Conservation (phyloP, 139 green algal species). For the Zygnema circumcarinatum region DNA sequence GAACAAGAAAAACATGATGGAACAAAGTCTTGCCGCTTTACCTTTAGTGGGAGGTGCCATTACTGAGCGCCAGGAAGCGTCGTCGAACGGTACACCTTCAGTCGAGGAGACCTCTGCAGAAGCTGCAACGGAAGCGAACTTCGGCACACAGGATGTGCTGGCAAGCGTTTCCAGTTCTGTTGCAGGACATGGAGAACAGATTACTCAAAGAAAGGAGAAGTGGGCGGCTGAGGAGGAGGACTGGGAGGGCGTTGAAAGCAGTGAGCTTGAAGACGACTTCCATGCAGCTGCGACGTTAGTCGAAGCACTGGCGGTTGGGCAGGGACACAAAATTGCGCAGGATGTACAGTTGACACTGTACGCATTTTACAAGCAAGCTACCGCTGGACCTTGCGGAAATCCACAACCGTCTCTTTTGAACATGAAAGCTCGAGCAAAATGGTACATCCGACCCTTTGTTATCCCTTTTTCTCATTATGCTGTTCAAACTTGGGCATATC, state of each 20-base stretch:
- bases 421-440: slow-evolving; percentile 38
- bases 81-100: neutral
- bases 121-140: neutral
- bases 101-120: neutral
- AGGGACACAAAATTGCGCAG: neutral
- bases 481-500: no score
- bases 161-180: neutral
- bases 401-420: slow-evolving; percentile 32
- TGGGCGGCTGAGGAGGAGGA: slow-evolving; percentile 32
- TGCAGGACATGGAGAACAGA: neutral
- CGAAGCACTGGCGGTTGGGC: neutral
- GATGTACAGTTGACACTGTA: slow-evolving; percentile 40
- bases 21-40: no score
- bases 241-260: slow-evolving; percentile 43
- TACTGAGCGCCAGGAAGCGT: neutral
- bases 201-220: neutral
- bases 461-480: neutral
- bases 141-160: neutral
- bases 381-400: slow-evolving; percentile 4
- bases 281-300: slow-evolving; percentile 32
- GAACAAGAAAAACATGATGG: neutral
- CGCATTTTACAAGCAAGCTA: slow-evolving; percentile 48
- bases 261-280: slow-evolving; percentile 37
- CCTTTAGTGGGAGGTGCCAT: no score
- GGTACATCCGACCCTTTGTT: slow-evolving; percentile 17